Evolutionary conservation across 1,284 basidiomycete species (phyloP), one percentile per base, ranked within the genome.

Genomic region (Cryptococcus floricola): DNA sequence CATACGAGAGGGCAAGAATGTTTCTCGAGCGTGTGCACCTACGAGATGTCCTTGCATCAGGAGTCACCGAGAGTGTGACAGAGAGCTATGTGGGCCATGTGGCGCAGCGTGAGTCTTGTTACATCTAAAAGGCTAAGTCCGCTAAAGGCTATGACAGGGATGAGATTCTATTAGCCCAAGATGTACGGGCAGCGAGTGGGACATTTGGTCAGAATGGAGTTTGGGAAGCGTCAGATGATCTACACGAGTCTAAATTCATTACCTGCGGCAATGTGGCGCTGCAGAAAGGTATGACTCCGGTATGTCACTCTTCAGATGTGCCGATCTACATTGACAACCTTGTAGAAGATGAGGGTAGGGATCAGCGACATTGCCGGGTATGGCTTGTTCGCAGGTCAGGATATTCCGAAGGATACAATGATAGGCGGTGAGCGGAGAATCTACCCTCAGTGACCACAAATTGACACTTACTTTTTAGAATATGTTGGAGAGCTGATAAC

Each of bases 311-410:
- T 34, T 38, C 10, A 16, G 9, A 18, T 50, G 47, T 10, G 7
- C 23, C 34, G 45, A 43, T 39, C 12, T 8, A n/a, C 9, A 16
- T 13, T 42, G n/a, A 42, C 41, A 23, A 5, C 27, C n/a, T 8
- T 23, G 5, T 23, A 57, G 60, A 57, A 52, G 48, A 16, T 61
- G 25, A 39, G 59, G 41, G 59, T 63, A 1, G 62, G 62, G 9
- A 54, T 61, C 23, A 61, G 60, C 47, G 34, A 42, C 2, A 48
- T 61, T 8, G 53, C 61, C 4, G 63, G 63, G 5, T 65, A 61
- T 56, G 63, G 63, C 4, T n/a, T 65, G 5, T 63, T 63, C 39
- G 61, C 59, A 12, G 52, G 54, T 41, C 46, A 65, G 37, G 42
- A 54, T 43, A 61, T 63, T 7, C 48, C 43, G 4, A 48, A 54